phyloP scores from a whole-genome alignment of 768 basidiomycete genomes.

The Leucocoprinus leucothites region DNA sequence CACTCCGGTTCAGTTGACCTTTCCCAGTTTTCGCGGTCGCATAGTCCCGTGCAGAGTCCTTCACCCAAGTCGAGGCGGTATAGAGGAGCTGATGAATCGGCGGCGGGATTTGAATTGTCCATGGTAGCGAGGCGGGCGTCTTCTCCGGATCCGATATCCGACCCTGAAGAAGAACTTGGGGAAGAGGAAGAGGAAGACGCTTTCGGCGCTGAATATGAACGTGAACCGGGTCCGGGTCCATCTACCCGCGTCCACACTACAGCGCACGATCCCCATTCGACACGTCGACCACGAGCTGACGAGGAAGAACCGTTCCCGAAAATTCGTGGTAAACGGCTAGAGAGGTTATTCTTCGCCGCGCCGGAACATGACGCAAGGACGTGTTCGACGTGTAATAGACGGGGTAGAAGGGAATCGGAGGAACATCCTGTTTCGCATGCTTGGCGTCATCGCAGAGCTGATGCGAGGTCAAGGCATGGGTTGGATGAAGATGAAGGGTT shows the following conservation, averaged over 20 bases:
- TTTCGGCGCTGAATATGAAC: background rate
- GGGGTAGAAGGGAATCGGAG: constrained; percentile 28
- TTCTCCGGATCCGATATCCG: constrained; percentile 1
- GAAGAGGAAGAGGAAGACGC: background rate
- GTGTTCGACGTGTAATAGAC: constrained; percentile 58
- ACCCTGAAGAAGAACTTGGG: background rate
- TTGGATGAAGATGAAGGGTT: constrained; percentile 41
- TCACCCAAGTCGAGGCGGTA: background rate
- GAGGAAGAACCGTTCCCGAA: constrained; percentile 70
- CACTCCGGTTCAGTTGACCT: constrained; percentile 16
- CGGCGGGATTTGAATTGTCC: background rate
- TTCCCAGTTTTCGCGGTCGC: constrained; percentile 5
- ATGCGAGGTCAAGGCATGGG: constrained; percentile 1
- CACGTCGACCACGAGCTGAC: constrained; percentile 14
- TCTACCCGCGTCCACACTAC: background rate
- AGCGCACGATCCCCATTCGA: constrained; percentile 4
- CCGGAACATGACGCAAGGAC: constrained; percentile 72
- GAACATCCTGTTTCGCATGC: constrained; percentile 12
- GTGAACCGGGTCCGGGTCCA: background rate
- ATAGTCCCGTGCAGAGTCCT: constrained; percentile 1
- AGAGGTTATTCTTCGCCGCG: constrained; percentile 78
- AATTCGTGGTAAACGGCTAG: constrained; percentile 75
- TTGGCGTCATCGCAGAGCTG: constrained; percentile 10
- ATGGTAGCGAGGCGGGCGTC: background rate
- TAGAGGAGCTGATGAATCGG: background rate